Conservation (phyloP, 768 basidiomycete genomes). For the Pleurotus platypus region DNA sequence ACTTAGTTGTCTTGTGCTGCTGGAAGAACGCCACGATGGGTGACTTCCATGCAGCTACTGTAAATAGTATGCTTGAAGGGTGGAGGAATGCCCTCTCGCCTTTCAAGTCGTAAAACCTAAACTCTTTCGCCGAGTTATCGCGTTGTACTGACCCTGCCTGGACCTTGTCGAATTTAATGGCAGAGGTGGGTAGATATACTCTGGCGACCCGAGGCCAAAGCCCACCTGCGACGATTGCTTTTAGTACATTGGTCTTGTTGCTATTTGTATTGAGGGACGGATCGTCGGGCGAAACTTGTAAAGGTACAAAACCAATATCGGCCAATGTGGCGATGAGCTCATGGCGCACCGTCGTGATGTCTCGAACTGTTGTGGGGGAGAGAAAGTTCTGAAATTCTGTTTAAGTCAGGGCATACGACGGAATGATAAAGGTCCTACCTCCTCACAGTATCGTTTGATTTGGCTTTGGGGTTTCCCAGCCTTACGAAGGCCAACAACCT, state of each 20-base stretch:
- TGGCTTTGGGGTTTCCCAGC: constrained; percentile 44
- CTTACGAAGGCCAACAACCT: constrained; percentile 47
- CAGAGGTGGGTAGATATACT: constrained; percentile 68
- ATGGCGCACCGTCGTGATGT: constrained; percentile 71
- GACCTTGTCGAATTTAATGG: constrained; percentile 81
- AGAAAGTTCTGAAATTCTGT: constrained; percentile 69
- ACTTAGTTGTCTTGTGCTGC: constrained; percentile 77
- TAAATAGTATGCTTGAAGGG: constrained; percentile 78
- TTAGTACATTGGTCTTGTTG: constrained; percentile 70
- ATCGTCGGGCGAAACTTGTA: constrained; percentile 38
- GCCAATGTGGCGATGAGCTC: constrained; percentile 74
- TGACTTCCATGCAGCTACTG: constrained; percentile 65
- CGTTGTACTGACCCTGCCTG: constrained; percentile 82
- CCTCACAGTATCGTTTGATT: constrained; percentile 66
- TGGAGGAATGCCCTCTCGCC: constrained; percentile 72
- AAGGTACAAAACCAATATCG: constrained; percentile 66
- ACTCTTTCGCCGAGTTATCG: constrained; percentile 81
- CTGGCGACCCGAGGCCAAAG: constrained; percentile 83
- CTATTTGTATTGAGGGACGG: constrained; percentile 62
- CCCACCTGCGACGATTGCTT: constrained; percentile 81
- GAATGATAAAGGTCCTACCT: constrained; percentile 33
- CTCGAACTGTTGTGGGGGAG: constrained; percentile 65
- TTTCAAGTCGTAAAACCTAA: constrained; percentile 74
- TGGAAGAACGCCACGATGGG: constrained; percentile 84
- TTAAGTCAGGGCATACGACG: neutral